Evolutionary conservation across 2,329 filamentous ascomycete genomes (phyloP).

Genomic region (Fusarium sp.): DNA sequence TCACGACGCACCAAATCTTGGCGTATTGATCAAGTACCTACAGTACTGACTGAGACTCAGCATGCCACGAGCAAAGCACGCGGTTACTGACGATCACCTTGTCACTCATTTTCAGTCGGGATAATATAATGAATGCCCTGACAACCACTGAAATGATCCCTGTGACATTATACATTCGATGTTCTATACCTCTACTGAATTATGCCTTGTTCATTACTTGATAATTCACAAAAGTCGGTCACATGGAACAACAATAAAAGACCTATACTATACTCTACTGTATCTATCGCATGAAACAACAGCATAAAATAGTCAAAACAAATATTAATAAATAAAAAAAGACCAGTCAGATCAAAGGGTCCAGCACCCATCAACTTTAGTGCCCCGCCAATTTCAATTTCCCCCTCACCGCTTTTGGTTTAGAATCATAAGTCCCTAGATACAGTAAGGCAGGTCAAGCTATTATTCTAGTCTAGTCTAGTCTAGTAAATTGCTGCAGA

Average conservation of each 20-base stretch:
- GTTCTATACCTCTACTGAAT: not conserved
- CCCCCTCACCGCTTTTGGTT: slow-evolving; percentile 41
- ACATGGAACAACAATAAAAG: not conserved
- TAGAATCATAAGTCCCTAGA: not conserved
- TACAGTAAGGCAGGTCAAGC: not conserved
- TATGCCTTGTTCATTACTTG: not conserved
- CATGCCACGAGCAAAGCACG: slow-evolving; percentile 36
- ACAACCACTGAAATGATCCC: slow-evolving; percentile 11
- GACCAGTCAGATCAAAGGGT: slow-evolving; percentile 44
- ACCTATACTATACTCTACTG: not conserved
- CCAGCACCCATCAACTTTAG: slow-evolving; percentile 30
- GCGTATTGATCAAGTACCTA: slow-evolving; percentile 18
- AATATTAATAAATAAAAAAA: slow-evolving; percentile 12
- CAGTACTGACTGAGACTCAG: slow-evolving; percentile 20
- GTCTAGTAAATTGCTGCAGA: not conserved
- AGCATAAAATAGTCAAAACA: slow-evolving; percentile 17
- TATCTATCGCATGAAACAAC: not conserved
- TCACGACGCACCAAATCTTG: slow-evolving; percentile 18
- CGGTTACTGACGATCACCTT: slow-evolving; percentile 31
- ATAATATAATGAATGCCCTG: slow-evolving; percentile 8
- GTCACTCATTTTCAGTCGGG: slow-evolving; percentile 1
- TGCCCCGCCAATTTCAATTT: slow-evolving; percentile 29
- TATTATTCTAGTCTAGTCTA: no score
- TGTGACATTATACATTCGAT: slow-evolving; percentile 13
- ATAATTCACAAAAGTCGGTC: not conserved